Evolutionary conservation across 139 green algal species (phyloP), one percentile per base, ranked within the genome.

Genomic region (Microglena sp.): DNA sequence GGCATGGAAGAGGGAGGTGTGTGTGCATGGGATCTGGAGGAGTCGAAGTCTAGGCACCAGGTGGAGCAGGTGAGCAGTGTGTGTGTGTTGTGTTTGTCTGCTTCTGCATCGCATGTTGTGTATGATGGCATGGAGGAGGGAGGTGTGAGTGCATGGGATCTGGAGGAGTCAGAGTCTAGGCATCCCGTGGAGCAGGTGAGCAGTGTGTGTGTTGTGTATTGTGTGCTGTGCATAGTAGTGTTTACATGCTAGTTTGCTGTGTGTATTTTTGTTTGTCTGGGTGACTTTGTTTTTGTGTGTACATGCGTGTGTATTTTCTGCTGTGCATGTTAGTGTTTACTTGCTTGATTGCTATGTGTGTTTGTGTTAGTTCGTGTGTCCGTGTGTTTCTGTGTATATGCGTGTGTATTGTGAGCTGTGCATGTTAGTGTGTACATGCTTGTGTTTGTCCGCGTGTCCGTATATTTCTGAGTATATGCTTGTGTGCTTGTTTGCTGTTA

Each of bases 11-110:
- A 29, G 58, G 55, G 24, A 62, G 55, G 55, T 35, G 46, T 78
- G 54, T 84, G 73, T 44, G 70, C 60, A 2, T 77, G 71, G 72
- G 77, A 84, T 67, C 44, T 80, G n/a, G 66, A 74, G 40, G 68
- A 77, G 61, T 40, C 60, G 0, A 59, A 64, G 5, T 28, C 28
- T 22, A 60, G 55, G 0, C 75, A 78, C 64, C 68, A 11, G 18
- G 40, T 50, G 18, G 40, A 18, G 11, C 40, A 50, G 18, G 40
- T 11, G 11, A 5, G 8, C 26, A 22, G 40, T 18, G 40, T 50
- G 40, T 50, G 40, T 50, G 40, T 50, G 40, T 50, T 50, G 40
- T 50, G 40, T 50, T 50, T 50, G 40, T 50, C 15, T 50, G 40
- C 18, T 11, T 50, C 15, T 50, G 40, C 18, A 18, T 50, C 40